These are phyloP conservation scores for Brassica carinata DNA, from an alignment of 345 rosid genomes.

Conservation along the genomic window DNA sequence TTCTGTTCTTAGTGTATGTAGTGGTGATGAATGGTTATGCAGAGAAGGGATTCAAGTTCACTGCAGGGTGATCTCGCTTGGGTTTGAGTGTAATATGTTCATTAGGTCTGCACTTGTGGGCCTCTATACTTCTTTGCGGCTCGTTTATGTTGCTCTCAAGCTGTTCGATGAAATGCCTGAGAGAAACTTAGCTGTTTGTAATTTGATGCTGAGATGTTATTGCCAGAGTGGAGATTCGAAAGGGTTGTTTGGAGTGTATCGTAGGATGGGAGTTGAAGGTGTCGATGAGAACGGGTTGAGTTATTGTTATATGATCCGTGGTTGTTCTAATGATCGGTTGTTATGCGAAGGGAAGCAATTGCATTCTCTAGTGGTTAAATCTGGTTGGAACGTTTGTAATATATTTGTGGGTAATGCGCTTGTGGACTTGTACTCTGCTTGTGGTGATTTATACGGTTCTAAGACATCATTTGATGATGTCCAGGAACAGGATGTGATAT, in stretches of 20 bases:
- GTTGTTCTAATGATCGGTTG: constrained; percentile 53
- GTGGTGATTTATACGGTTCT: constrained; percentile 51
- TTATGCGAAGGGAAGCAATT: constrained; percentile 66
- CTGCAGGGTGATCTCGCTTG: constrained; percentile 64
- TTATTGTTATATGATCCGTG: constrained; percentile 68
- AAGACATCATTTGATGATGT: constrained; percentile 54
- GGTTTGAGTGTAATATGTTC: constrained; percentile 57
- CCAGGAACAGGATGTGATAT: constrained; percentile 54
- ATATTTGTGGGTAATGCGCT: constrained; percentile 66
- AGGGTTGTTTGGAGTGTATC: constrained; percentile 46
- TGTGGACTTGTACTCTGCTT: constrained; percentile 75
- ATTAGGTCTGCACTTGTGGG: constrained; percentile 64
- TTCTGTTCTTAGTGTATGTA: constrained; percentile 67
- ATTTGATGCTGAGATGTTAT: constrained; percentile 55
- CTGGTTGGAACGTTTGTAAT: constrained; percentile 55
- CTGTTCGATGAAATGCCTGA: constrained; percentile 68
- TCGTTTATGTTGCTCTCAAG: constrained; percentile 46
- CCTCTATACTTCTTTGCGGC: constrained; percentile 53
- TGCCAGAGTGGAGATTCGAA: constrained; percentile 46
- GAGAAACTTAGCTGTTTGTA: constrained; percentile 62
- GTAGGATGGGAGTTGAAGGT: constrained; percentile 52
- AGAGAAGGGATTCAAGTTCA: constrained; percentile 71
- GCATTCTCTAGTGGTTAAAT: constrained; percentile 60
- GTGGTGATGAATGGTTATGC: constrained; percentile 39
- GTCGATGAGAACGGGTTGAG: constrained; percentile 59